These are phyloP conservation scores for Cynanchum wilfordii DNA, from an alignment of 257 asterid genomes.

Conservation along the genomic window DNA sequence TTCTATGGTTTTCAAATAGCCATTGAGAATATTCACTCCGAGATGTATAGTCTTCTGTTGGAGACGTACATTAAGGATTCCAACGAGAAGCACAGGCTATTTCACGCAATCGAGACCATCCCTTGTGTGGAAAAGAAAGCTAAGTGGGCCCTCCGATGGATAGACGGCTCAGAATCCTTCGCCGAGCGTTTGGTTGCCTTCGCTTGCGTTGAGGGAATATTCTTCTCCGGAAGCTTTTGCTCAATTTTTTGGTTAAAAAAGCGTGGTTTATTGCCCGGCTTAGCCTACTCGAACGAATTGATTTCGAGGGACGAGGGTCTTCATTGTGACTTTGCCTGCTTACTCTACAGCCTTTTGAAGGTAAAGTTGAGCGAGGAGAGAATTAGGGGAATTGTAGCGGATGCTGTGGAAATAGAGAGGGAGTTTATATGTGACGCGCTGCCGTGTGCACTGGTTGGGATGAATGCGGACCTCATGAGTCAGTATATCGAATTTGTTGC, in stretches of 20 bases:
- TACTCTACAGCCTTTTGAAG: slow-evolving; percentile 62
- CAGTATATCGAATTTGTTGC: slow-evolving; percentile 82
- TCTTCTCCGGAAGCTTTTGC: slow-evolving; percentile 91
- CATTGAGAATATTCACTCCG: slow-evolving; percentile 90
- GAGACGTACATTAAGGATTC: slow-evolving; percentile 81
- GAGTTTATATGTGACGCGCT: slow-evolving; percentile 81
- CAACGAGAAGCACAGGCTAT: slow-evolving; percentile 48
- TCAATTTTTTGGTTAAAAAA: slow-evolving; percentile 87
- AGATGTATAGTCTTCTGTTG: slow-evolving; percentile 79
- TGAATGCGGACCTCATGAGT: slow-evolving; percentile 76
- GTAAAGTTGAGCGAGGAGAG: slow-evolving; percentile 67
- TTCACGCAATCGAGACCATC: slow-evolving; percentile 76
- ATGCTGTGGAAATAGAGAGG: slow-evolving; percentile 76
- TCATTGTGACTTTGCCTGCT: slow-evolving; percentile 91
- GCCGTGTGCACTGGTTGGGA: slow-evolving; percentile 81
- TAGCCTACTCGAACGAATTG: slow-evolving; percentile 75
- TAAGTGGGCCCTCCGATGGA: slow-evolving; percentile 88
- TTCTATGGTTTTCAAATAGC: slow-evolving; percentile 94
- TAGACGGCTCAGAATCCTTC: slow-evolving; percentile 71
- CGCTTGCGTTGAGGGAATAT: slow-evolving; percentile 89
- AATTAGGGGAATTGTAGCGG: slow-evolving; percentile 52
- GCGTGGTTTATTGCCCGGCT: slow-evolving; percentile 83
- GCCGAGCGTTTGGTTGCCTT: slow-evolving; percentile 80
- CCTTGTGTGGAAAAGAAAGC: slow-evolving; percentile 86
- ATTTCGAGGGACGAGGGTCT: slow-evolving; percentile 86